Base-by-base conservation (phyloP, 2,329 filamentous ascomycete species). In the Penicillium sp. region DNA sequence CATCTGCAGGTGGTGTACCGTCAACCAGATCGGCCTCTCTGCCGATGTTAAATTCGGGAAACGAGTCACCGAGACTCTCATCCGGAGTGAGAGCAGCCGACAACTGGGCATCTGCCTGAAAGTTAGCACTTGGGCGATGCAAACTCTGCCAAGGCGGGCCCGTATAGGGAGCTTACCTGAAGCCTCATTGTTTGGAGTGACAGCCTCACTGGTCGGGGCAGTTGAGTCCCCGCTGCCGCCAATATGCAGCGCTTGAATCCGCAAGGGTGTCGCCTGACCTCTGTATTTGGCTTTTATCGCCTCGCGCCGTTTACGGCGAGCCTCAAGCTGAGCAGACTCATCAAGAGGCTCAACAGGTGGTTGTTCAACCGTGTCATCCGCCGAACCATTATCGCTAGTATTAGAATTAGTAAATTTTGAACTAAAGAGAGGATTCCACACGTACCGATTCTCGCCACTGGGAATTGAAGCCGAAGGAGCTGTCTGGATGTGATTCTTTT, bases 211-310 rank as follows among this genome's bases (percentile, higher is more conserved):
- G 30, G 84, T 69, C 56, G 76, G 70, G 35, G 87, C 86, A 15
- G 85, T 84, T 44, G 79, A 79, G 58, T 83, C 80, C 65, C 84
- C 79, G 65, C 86, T 88, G 66, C 85, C 87, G 53, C 85, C 82
- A 62, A 86, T 84, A 66, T 89, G 87, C 45, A 94, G 81, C 62
- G 90, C 90, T 78, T 93, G 89, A 65, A 94, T 87, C 64, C 91
- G 85, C 71, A 94, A 83, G 56, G 91, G 90, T 54, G 89, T 89
- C 56, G 88, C 86, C 70, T 90, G 88, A 50, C 78, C 81, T 76
- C 88, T 88, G 71, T 92, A 90, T 81, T 93, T 96, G 75, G 91
- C 90, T 73, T 92, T 86, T 66, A 96, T 90, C 66, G 92, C 91
- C 79, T 95, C 91, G 67, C 93, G 89, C 62, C 91, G 88, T 73